Evolutionary conservation across 2,329 filamentous ascomycete species (phyloP), one percentile per base, ranked within the genome.

Genomic region (Pseudocercospora pini-densiflorae): DNA sequence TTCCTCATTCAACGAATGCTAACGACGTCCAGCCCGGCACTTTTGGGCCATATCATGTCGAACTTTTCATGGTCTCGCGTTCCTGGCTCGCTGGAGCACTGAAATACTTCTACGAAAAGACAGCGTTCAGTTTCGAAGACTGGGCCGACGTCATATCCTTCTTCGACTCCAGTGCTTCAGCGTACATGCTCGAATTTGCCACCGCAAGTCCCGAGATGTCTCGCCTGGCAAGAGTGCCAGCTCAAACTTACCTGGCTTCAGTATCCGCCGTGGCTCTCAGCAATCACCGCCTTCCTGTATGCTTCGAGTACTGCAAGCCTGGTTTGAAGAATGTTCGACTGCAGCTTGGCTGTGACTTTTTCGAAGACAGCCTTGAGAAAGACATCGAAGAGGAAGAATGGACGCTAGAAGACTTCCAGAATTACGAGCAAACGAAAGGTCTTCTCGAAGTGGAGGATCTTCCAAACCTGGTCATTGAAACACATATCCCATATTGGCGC

Each of bases 21-120:
- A 29, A 27, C 19, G 7, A 55, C 5, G 5, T 16, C 9, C 16
- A 24, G 14, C 9, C 51, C 3, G 16, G 29, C 8, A 8, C 6
- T 1, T 55, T 55, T 24, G 23, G 19, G 10, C 16, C 57, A 31
- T 8, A n/a, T 14, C 16, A 45, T n/a, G 43, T 61, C 43, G 59
- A 61, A 19, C 43, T 43, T 7, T 61, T 61, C 23, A 61, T 61
- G 43, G 45, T 61, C 43, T 49, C 21, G 9, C 24, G 43, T 9
- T n/a, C 24, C 9, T 58, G 54, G 27, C 24, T 58, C 23, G 54
- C 21, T 2, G 12, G 29, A 9, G 29, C 54, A 2, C 8, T 58
- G 29, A 24, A 2, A 2, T 33, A 21, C 54, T 58, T 58, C 29
- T 58, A 33, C 27, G 10, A 33, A n/a, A 33, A 16, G 7, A 40